Base-by-base conservation (phyloP, 148 eudicot species). In the Cornus suecica region DNA sequence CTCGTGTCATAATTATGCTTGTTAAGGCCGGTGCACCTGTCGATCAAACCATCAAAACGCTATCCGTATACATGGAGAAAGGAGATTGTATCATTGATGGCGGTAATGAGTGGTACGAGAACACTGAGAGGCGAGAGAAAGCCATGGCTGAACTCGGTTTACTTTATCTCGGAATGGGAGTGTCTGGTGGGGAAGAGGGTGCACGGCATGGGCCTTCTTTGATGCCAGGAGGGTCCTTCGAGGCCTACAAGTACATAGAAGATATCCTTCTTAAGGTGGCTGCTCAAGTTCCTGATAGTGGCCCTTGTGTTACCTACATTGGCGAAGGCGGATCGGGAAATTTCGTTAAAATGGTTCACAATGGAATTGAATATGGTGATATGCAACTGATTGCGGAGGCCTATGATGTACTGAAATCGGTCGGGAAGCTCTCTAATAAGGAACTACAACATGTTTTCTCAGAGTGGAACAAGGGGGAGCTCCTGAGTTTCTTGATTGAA, bases 111-210 rank as follows among this genome's bases (percentile, higher is more conserved):
- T 93, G 98, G 98, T 93, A 93, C 63, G 96, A 93, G 81, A 93
- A 93, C 87, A 93, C 98, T 1, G 96, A 93, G 83, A 93, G 98
- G 72, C 88, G 98, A 83, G 90, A 88, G 80, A 91, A 93, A 75
- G 96, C 82, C 31, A 81, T 91, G 93, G 81, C 80, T 60, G 90
- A 91, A 63, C 66, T 83, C 83, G 96, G 98, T 52, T 80, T 93
- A 4, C 95, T 88, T 60, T 93, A 93, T 84, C 94, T 92, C 25
- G 97, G 97, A 75, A 93, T 93, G 97, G 97, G 97, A 77, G 97
- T 93, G 79, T 93, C 97, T 16, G 97, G 97, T 68, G 97, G 98
- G 65, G 98, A 93, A 84, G 98, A 93, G 79, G 98, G 98, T 78
- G 96, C 98, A 29, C 85, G 98, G 14, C 64, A 83, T 41, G 98